These are phyloP conservation scores for Trametes villosa DNA, from an alignment of 768 basidiomycete genomes.

Conservation along the genomic window DNA sequence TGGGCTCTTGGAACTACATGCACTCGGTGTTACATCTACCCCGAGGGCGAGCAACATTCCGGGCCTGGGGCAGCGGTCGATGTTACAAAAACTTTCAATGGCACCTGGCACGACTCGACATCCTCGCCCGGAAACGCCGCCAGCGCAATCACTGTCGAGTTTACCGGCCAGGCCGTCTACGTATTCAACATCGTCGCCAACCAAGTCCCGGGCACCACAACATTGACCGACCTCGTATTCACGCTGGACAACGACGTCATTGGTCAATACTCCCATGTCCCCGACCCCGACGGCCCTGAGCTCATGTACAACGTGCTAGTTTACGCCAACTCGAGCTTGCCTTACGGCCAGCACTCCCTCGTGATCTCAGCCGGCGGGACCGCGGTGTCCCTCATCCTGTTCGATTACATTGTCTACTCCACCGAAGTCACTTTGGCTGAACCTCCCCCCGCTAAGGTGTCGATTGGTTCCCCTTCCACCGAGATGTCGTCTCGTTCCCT, in stretches of 20 bases:
- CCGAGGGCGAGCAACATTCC: background rate
- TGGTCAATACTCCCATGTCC: background rate
- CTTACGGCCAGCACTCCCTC: conserved; percentile 10
- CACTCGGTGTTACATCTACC: background rate
- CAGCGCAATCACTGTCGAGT: background rate
- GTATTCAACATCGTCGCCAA: conserved; percentile 19
- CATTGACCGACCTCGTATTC: conserved; percentile 17
- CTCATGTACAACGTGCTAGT: conserved; percentile 15
- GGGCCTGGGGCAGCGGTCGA: background rate
- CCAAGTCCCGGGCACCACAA: background rate
- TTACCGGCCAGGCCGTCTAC: conserved; percentile 20
- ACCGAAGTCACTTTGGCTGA: no score
- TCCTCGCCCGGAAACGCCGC: background rate
- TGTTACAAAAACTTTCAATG: background rate
- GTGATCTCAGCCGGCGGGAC: background rate
- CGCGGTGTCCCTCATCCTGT: conserved; percentile 7
- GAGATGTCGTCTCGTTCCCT: no score
- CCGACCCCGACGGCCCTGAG: background rate
- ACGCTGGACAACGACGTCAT: conserved; percentile 1
- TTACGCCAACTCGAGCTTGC: conserved; percentile 1
- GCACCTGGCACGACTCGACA: conserved; percentile 23
- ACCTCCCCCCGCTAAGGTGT: no score
- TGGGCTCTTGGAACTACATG: conserved; percentile 14
- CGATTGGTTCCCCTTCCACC: no score
- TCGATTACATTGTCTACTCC: conserved; percentile 22